A percentile compares a stretch with the other conserved stretches of the same genome.
phyloP scores from a whole-genome alignment of 345 rosid species.

The Melaleuca quinquenervia region DNA sequence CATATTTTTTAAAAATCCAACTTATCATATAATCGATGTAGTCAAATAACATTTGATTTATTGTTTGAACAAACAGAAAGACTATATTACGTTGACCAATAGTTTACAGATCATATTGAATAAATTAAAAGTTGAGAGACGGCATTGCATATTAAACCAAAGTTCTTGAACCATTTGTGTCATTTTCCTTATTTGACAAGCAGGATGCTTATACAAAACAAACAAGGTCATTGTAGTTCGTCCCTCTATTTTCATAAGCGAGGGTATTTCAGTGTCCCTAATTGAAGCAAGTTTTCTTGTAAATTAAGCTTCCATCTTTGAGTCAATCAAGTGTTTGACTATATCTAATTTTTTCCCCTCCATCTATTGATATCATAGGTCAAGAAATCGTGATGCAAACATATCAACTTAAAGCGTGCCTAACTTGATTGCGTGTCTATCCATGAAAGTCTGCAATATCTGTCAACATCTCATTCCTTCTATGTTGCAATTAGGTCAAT shows the following conservation, averaged over 20 bases:
- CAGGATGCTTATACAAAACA: not conserved
- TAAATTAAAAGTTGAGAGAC: not conserved
- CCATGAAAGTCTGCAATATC: not conserved
- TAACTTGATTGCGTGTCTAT: not conserved
- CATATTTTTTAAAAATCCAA: not conserved
- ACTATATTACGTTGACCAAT: not conserved
- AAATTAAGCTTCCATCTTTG: not conserved
- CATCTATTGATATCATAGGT: not conserved
- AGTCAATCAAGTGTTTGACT: not conserved
- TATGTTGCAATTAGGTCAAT: not conserved
- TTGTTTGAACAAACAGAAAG: not conserved
- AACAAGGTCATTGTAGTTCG: not conserved
- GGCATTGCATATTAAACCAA: not conserved
- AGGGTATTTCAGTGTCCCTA: not conserved
- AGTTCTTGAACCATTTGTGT: not conserved
- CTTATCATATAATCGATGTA: not conserved
- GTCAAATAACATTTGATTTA: not conserved
- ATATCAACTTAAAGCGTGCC: not conserved
- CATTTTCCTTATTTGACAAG: not conserved
- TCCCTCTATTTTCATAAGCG: not conserved
- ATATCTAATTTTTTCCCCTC: not conserved
- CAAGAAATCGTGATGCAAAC: not conserved
- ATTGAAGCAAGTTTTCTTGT: not conserved
- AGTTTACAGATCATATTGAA: accelerated
- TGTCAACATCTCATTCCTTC: not conserved